Percentiles rank a stretch among this genome's conserved stretches.
These are phyloP conservation scores for Neonectria ditissima DNA, from an alignment of 2,329 filamentous ascomycete species.

Conservation along the genomic window DNA sequence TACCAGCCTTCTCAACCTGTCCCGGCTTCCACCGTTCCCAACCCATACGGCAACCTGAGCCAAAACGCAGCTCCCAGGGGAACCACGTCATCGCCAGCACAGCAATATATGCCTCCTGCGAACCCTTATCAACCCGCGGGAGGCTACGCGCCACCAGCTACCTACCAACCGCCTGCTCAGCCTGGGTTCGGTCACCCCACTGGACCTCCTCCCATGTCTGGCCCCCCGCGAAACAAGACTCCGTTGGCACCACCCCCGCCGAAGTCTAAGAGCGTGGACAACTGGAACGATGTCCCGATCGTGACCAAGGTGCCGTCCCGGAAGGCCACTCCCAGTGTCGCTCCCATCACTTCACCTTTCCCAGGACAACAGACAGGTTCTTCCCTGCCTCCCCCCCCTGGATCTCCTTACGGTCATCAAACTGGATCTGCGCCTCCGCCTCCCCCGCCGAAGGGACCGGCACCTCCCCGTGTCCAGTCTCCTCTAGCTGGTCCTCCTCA, in stretches of 20 bases:
- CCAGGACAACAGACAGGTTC: slow-evolving; percentile 71
- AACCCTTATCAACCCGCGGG: slow-evolving; percentile 51
- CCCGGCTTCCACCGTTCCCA: slow-evolving; percentile 41
- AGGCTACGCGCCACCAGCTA: slow-evolving; percentile 38
- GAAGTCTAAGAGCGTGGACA: slow-evolving; percentile 76
- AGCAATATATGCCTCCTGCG: slow-evolving; percentile 53
- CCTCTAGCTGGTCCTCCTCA: slow-evolving; percentile 71
- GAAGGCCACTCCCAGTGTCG: slow-evolving; percentile 77
- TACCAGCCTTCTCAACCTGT: slow-evolving; percentile 62
- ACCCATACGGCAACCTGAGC: slow-evolving; percentile 58
- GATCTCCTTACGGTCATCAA: slow-evolving; percentile 66
- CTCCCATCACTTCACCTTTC: slow-evolving; percentile 81
- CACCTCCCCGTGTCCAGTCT: slow-evolving; percentile 77
- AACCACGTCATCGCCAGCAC: slow-evolving; percentile 40
- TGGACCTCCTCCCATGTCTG: slow-evolving; percentile 51
- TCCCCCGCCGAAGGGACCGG: slow-evolving; percentile 84
- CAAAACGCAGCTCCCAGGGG: slow-evolving; percentile 43
- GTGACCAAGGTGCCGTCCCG: slow-evolving; percentile 77
- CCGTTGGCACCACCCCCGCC: slow-evolving; percentile 78
- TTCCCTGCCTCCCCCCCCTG: slow-evolving; percentile 67
- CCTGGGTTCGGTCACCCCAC: slow-evolving; percentile 53
- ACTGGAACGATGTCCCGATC: slow-evolving; percentile 96
- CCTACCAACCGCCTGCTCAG: slow-evolving; percentile 66
- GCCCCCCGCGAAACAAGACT: slow-evolving; percentile 69
- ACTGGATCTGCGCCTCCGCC: slow-evolving; percentile 78